Base-by-base conservation (phyloP, 441 rosid species). In the Croton laevigatus region DNA sequence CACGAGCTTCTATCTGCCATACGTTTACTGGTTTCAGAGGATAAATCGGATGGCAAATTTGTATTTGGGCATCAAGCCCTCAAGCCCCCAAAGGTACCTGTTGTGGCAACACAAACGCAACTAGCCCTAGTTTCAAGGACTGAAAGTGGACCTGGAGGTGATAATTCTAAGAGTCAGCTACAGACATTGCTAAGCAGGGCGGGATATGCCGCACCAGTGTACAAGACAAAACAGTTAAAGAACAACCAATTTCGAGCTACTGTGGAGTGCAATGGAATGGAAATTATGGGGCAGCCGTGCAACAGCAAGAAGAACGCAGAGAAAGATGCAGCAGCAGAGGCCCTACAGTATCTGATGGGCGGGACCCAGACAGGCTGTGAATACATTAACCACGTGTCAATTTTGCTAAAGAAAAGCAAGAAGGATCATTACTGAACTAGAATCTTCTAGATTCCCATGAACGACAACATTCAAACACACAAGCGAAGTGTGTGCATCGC, bases 311-410 rank as follows among this genome's bases (percentile, higher is more conserved):
- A 91, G 80, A 83, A 81, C 60, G 98, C 98, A 2, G 99, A 95
- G 85, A 95, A 95, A 73, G 99, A 93, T 78, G 99, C 98, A 12
- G 98, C 97, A 16, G 90, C 97, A 13, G 95, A 89, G 81, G 97
- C 98, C 75, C 80, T 95, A 71, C 86, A 80, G 80, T 88, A 93
- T 93, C 80, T 95, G 75, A 83, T 82, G 89, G 86, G 89, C 44
- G 86, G 83, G 67, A 69, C 81, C 32, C 81, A 74, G 72, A 79
- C 81, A 13, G 85, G 85, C 62, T 82, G 73, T 54, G 91, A 88
- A 38, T 77, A 73, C 73, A 63, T 87, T 72, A 82, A 81, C 70
- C 88, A 86, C 73, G 79, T 93, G 94, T 86, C 97, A 13, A 82
- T 84, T 70, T 52, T 88, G 76, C 83, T 85, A 72, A 93, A 95